Evolutionary conservation across 1,284 basidiomycete species (phyloP).

Genomic region (Austroboletus rostrupii): DNA sequence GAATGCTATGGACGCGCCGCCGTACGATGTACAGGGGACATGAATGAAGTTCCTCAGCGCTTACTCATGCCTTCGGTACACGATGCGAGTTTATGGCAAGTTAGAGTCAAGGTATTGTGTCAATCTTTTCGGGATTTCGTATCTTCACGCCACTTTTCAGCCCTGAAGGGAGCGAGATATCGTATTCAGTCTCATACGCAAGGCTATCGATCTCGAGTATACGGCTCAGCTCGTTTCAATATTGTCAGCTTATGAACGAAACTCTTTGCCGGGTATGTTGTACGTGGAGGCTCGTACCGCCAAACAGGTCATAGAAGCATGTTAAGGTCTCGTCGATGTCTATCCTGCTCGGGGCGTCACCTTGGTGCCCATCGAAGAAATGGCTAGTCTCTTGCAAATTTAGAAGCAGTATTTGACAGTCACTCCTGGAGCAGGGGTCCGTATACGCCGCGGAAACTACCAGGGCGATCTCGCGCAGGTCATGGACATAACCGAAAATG

Average conservation of each 20-base stretch:
- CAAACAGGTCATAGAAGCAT: constrained; percentile 82
- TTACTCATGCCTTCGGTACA: constrained; percentile 92
- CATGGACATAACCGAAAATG: constrained; percentile 89
- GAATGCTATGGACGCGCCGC: constrained; percentile 75
- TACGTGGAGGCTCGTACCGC: constrained; percentile 92
- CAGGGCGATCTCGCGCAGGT: constrained; percentile 94
- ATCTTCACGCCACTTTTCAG: constrained; percentile 36
- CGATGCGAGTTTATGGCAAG: constrained; percentile 94
- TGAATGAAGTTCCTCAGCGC: constrained; percentile 94
- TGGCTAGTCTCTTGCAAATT: constrained; percentile 94
- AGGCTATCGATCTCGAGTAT: constrained; percentile 79
- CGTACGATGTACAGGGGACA: constrained; percentile 80
- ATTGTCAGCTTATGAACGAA: constrained; percentile 91
- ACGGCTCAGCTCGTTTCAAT: constrained; percentile 78
- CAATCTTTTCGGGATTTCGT: not conserved
- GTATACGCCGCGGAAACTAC: constrained; percentile 92
- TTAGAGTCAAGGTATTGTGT: constrained; percentile 85
- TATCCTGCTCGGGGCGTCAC: constrained; percentile 79
- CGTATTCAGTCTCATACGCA: constrained; percentile 92
- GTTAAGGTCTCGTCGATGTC: constrained; percentile 88
- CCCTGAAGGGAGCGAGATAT: constrained; percentile 90
- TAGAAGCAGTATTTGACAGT: constrained; percentile 91
- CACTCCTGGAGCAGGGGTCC: constrained; percentile 89
- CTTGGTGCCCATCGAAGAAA: constrained; percentile 96
- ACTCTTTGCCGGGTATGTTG: constrained; percentile 92